A percentile compares a stretch with the other conserved stretches of the same genome.
These are phyloP conservation scores for Quercus gilva DNA, from an alignment of 306 rosid genomes.

Conservation along the genomic window DNA sequence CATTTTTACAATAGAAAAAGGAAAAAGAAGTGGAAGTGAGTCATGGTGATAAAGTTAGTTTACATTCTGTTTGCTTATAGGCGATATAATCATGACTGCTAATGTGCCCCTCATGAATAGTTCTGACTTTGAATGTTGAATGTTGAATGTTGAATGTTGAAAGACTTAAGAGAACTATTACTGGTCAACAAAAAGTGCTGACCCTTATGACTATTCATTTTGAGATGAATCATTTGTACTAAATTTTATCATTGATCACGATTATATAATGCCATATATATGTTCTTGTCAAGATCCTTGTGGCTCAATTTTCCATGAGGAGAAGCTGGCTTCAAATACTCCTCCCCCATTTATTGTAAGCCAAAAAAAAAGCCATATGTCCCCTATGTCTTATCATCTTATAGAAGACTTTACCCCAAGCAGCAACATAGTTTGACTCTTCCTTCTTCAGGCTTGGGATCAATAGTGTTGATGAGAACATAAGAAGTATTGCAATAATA, in stretches of 20 bases:
- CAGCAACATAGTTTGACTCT: too few species aligned
- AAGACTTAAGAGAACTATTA: background rate
- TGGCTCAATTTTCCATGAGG: too few species aligned
- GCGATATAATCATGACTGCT: background rate
- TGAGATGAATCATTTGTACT: background rate
- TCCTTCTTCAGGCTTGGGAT: too few species aligned
- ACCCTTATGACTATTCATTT: background rate
- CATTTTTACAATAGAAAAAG: background rate
- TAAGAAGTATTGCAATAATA: too few species aligned
- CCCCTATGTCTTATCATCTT: too few species aligned
- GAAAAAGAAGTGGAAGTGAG: background rate
- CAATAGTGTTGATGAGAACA: too few species aligned
- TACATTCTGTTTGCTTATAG: background rate
- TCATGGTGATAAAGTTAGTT: background rate
- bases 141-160: background rate
- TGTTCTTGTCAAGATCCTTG: too few species aligned
- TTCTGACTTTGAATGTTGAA: background rate
- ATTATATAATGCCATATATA: background rate
- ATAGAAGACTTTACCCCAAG: too few species aligned
- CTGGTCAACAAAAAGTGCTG: background rate
- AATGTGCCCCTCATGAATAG: background rate
- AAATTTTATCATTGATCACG: background rate
- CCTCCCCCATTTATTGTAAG: too few species aligned
- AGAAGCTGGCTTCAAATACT: too few species aligned
- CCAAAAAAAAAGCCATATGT: too few species aligned